phyloP scores from a whole-genome alignment of 257 asterid genomes.

The Salvia rosmarinus region DNA sequence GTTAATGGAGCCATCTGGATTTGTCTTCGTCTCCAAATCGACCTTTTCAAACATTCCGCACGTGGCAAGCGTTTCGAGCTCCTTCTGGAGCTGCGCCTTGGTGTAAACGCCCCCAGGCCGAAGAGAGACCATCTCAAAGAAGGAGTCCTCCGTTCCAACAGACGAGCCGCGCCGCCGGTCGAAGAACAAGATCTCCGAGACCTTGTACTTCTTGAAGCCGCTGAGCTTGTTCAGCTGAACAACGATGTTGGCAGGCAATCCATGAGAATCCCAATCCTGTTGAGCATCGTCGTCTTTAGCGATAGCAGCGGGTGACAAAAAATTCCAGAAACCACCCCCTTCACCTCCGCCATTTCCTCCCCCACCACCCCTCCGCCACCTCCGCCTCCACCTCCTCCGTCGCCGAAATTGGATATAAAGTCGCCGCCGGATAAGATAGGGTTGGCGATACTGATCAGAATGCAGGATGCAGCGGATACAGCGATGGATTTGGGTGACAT shows the following conservation, averaged over 20 bases:
- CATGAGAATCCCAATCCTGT: constrained; percentile 90
- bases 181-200: constrained; percentile 74
- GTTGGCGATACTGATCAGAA: constrained; percentile 53
- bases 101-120: constrained; percentile 91
- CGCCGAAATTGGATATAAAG: constrained; percentile 35
- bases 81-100: constrained; percentile 82
- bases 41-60: constrained; percentile 97
- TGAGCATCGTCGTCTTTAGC: constrained; percentile 84
- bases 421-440: constrained; percentile 35
- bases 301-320: constrained; percentile 55
- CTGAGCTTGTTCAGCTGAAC: constrained; percentile 85
- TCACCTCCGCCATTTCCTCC: constrained; percentile 48
- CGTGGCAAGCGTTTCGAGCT: constrained; percentile 82
- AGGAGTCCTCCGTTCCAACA: constrained; percentile 82
- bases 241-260: constrained; percentile 83
- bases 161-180: constrained; percentile 66
- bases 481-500: constrained; percentile 51
- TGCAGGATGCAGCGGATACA: constrained; percentile 62
- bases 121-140: constrained; percentile 89
- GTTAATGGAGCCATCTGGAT: constrained; percentile 80
- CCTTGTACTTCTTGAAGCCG: constrained; percentile 85
- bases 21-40: constrained; percentile 77
- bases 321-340: constrained; percentile 62
- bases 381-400: constrained; percentile 57
- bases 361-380: constrained; percentile 56